Conservation (phyloP, 129 eudicot genomes). For the Apium graveolens region DNA sequence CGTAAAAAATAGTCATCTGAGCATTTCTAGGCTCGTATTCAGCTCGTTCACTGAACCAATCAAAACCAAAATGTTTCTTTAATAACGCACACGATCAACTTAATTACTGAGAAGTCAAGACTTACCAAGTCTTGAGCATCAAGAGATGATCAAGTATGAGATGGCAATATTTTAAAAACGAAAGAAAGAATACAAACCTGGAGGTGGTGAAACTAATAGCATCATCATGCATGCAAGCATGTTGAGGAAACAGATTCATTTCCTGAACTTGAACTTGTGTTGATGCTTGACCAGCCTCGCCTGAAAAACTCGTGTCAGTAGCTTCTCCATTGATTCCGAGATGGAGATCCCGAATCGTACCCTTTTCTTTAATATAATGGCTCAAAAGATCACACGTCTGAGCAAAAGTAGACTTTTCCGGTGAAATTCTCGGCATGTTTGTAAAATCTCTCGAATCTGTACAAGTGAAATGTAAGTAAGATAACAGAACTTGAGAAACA, state of each 20-base stretch:
- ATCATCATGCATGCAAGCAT: not conserved
- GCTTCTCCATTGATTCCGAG: conserved; percentile 8
- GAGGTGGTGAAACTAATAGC: not conserved
- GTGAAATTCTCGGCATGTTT: not conserved
- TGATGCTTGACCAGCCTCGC: not conserved
- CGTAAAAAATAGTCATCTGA: conserved; percentile 59
- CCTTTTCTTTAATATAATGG: conserved; percentile 25
- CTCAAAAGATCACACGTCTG: conserved; percentile 22
- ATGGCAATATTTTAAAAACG: too few relatives aligned
- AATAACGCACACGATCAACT: not conserved
- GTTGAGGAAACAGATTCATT: conserved; percentile 23
- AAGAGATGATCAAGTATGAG: too few relatives aligned
- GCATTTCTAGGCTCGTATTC: conserved; percentile 22
- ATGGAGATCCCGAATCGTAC: conserved; percentile 12
- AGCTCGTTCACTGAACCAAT: not conserved
- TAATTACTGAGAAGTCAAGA: not conserved
- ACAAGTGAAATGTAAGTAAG: not conserved
- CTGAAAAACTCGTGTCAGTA: not conserved
- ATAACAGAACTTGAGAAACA: not conserved
- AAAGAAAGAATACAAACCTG: not conserved
- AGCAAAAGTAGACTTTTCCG: conserved; percentile 16
- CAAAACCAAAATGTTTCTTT: not conserved
- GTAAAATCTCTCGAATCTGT: not conserved
- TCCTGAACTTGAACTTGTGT: not conserved
- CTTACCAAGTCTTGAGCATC: not conserved